Percentiles rank a stretch among this genome's conserved stretches.
phyloP scores from a whole-genome alignment of 1,284 basidiomycete species.

The Ustilago trichophora region DNA sequence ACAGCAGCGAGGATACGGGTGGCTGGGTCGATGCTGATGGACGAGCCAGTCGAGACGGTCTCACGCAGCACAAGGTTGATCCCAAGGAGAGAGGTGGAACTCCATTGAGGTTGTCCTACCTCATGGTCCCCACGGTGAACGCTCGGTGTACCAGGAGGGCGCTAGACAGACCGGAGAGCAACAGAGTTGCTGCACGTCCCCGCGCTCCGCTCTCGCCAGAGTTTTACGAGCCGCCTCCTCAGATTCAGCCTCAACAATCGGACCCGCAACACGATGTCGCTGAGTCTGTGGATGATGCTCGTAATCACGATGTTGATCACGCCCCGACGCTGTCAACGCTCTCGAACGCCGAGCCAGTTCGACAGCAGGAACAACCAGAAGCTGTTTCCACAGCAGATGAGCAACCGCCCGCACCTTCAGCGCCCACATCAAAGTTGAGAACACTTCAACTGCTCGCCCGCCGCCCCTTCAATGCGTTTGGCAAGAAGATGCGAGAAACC shows the following conservation, averaged over 20 bases:
- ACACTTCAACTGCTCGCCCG: conserved; percentile 29
- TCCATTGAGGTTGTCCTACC: neutral
- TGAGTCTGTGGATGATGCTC: no score
- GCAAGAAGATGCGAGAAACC: conserved; percentile 30
- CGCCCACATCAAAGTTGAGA: conserved; percentile 19
- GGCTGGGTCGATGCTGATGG: conserved; percentile 18
- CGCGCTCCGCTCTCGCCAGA: conserved; percentile 7
- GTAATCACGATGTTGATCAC: neutral
- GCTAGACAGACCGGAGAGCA: neutral
- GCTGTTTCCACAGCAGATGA: neutral
- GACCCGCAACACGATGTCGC: neutral
- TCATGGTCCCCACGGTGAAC: neutral
- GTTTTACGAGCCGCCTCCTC: conserved; percentile 17
- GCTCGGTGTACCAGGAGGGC: neutral
- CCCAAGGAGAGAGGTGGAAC: no score
- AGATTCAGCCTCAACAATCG: neutral
- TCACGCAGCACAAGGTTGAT: neutral
- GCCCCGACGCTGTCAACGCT: neutral
- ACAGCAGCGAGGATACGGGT: neutral
- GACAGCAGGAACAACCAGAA: neutral
- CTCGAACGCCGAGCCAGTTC: neutral
- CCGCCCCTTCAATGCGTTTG: conserved; percentile 29
- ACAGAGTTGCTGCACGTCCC: neutral
- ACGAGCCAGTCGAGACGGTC: conserved; percentile 10
- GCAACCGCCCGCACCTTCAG: neutral